Evolutionary conservation across 139 green algal genomes (phyloP), one percentile per base, ranked within the genome.

Genomic region (Chlamydomonas sphaeroides): DNA sequence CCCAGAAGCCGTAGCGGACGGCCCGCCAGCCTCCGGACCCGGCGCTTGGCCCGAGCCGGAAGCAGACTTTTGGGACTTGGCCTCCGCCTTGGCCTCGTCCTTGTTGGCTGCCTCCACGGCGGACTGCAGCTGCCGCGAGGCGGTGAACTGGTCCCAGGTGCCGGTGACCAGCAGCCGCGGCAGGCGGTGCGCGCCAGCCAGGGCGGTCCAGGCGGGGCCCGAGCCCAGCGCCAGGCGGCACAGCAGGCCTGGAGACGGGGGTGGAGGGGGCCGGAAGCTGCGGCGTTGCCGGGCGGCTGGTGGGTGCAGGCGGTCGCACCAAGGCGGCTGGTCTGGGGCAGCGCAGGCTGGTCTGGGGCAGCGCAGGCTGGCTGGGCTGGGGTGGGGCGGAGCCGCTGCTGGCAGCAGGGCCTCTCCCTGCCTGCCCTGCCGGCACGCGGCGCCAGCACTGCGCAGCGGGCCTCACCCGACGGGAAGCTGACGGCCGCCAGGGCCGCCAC

Each of bases 101-200:
- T 5, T 21, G 15, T 38, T 26, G 2, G 59, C 59, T 39, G 61
- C 3, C 17, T 61, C 57, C 30, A 70, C 74, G 39, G 74, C 74
- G 10, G 1, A 30, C 41, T 21, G 1, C 30, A 80, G 18, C 39
- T 61, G 30, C 25, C 59, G 1, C 33, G 39, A 38, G 30, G 49
- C 65, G 4, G 41, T 66, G 61, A 80, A 80, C 18, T 80, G 74
- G 74, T 80, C 74, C 30, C 11, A 5, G 39, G 48, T 41, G 5
- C 74, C 74, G 38, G 30, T 35, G 59, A 30, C 53, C n/a, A 70
- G 30, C 59, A 80, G 74, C 7, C 59, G 74, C 7, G 74, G 74
- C 57, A 70, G 59, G 57, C 42, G 39, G 57, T 39, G 8, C 3
- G 26, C 41, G 32, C 28, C 41, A 5, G 30, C 6, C 32, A 80